phyloP scores from a whole-genome alignment of 73 alveolate species.

The Paramecium tetraurelia region DNA sequence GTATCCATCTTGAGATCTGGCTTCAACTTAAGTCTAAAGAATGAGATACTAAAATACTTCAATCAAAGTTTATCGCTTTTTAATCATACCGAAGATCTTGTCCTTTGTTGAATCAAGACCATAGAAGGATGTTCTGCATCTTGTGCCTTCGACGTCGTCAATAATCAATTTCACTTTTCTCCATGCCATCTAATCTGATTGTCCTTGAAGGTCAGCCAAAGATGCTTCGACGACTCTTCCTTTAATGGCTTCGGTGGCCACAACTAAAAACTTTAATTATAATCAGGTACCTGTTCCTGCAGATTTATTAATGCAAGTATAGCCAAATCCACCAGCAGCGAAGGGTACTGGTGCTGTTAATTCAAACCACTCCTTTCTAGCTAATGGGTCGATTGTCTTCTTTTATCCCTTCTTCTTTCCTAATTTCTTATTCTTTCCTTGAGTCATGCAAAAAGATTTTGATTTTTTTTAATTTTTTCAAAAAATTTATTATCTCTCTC shows the following conservation, averaged over 20 bases:
- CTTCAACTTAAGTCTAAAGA: slow-evolving; percentile 75
- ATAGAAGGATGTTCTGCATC: slow-evolving; percentile 88
- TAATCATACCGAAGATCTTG: slow-evolving; percentile 83
- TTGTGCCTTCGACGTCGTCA: slow-evolving; percentile 94
- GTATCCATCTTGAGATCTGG: slow-evolving; percentile 87
- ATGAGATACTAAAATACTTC: slow-evolving; percentile 57
- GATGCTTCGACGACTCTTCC: slow-evolving; percentile 94
- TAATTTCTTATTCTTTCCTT: slow-evolving; percentile 61
- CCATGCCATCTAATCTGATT: slow-evolving; percentile 61
- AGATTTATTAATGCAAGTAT: slow-evolving; percentile 55
- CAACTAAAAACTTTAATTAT: background rate
- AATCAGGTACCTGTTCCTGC: slow-evolving; percentile 51
- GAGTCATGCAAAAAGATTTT: slow-evolving; percentile 59
- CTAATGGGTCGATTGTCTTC: slow-evolving; percentile 59
- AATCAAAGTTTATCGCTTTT: slow-evolving; percentile 94
- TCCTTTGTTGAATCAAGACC: slow-evolving; percentile 96
- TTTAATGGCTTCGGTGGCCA: slow-evolving; percentile 86
- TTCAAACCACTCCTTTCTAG: slow-evolving; percentile 65
- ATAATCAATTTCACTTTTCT: slow-evolving; percentile 92
- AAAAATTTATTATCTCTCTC: background rate
- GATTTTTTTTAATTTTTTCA: slow-evolving; percentile 44
- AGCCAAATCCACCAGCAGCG: slow-evolving; percentile 54
- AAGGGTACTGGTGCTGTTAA: slow-evolving; percentile 63
- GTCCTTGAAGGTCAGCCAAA: slow-evolving; percentile 71
- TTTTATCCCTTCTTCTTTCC: slow-evolving; percentile 66